A percentile compares a stretch with the other conserved stretches of the same genome.
These are phyloP conservation scores for Blastocystis sp. DNA, from an alignment of 352 stramenopile species.

Conservation along the genomic window DNA sequence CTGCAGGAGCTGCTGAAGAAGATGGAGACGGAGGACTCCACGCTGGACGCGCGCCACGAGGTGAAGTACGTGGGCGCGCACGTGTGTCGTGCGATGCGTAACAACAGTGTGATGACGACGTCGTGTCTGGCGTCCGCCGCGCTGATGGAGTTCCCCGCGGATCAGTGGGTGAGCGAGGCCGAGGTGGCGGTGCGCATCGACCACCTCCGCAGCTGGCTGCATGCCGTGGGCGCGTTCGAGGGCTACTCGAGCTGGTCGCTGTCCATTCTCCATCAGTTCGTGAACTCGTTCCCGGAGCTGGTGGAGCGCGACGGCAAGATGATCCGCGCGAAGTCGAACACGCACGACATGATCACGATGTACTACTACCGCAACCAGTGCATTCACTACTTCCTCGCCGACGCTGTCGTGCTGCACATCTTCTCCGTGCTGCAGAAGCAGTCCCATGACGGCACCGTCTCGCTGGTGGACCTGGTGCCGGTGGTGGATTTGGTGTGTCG, in stretches of 20 bases:
- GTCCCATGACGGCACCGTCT: slow-evolving; percentile 75
- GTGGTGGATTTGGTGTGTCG: slow-evolving; percentile 62
- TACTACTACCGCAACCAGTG: slow-evolving; percentile 86
- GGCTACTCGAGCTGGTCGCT: slow-evolving; percentile 50
- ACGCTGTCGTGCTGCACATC: slow-evolving; percentile 81
- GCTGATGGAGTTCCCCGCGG: slow-evolving; percentile 81
- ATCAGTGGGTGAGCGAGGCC: slow-evolving; percentile 79
- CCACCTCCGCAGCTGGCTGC: slow-evolving; percentile 80
- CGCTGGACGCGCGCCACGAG: slow-evolving; percentile 25
- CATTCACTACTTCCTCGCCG: slow-evolving; percentile 82
- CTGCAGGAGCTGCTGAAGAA: slow-evolving; percentile 78
- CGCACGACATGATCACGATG: slow-evolving; percentile 79
- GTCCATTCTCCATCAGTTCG: slow-evolving; percentile 43
- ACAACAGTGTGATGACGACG: slow-evolving; percentile 82
- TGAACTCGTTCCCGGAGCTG: slow-evolving; percentile 78
- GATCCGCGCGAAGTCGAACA: slow-evolving; percentile 75
- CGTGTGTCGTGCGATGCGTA: slow-evolving; percentile 81
- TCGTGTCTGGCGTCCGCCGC: slow-evolving; percentile 82
- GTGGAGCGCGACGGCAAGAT: slow-evolving; percentile 80
- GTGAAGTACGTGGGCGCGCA: slow-evolving; percentile 76
- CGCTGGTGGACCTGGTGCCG: slow-evolving; percentile 52
- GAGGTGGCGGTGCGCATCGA: slow-evolving; percentile 79
- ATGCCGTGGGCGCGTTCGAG: slow-evolving; percentile 79
- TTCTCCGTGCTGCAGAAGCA: slow-evolving; percentile 78
- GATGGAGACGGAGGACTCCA: slow-evolving; percentile 77